Evolutionary conservation across 2,329 filamentous ascomycete species (phyloP).

Genomic region (Apiospora rasikravindrae): DNA sequence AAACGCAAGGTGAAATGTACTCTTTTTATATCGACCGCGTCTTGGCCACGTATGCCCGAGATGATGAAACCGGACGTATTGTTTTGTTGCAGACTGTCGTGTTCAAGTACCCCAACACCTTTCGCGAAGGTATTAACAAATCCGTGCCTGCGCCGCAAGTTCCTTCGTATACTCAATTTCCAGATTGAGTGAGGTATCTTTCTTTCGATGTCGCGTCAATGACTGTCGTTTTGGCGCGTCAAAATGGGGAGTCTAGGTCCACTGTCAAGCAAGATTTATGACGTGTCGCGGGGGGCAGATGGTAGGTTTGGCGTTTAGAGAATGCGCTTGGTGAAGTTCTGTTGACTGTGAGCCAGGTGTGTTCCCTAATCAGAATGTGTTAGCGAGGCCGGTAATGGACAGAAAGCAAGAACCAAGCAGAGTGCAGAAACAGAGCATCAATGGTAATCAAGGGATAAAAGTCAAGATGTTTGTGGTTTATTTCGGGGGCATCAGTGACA

Average conservation of each 20-base stretch:
- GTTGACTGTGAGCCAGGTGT: neutral
- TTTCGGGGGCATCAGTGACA: slow-evolving; percentile 6
- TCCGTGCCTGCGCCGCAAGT: neutral
- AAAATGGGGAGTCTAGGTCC: neutral
- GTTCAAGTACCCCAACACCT: neutral
- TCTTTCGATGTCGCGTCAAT: slow-evolving; percentile 6
- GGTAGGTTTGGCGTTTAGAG: neutral
- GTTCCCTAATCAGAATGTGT: neutral
- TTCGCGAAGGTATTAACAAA: neutral
- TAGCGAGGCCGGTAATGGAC: neutral
- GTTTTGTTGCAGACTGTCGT: neutral
- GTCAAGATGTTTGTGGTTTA: neutral
- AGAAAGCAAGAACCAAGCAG: neutral
- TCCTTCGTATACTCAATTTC: neutral
- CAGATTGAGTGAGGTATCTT: slow-evolving; percentile 9
- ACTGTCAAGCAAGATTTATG: neutral
- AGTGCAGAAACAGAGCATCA: neutral
- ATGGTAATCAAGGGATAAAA: slow-evolving; percentile 10
- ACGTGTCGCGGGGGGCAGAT: neutral
- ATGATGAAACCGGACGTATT: neutral
- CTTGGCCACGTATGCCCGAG: neutral
- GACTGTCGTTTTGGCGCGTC: neutral
- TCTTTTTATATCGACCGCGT: neutral
- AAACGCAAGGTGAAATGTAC: neutral
- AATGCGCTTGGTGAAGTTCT: neutral